Base-by-base conservation (phyloP, 1,284 basidiomycete species). In the Flammula alnicola region DNA sequence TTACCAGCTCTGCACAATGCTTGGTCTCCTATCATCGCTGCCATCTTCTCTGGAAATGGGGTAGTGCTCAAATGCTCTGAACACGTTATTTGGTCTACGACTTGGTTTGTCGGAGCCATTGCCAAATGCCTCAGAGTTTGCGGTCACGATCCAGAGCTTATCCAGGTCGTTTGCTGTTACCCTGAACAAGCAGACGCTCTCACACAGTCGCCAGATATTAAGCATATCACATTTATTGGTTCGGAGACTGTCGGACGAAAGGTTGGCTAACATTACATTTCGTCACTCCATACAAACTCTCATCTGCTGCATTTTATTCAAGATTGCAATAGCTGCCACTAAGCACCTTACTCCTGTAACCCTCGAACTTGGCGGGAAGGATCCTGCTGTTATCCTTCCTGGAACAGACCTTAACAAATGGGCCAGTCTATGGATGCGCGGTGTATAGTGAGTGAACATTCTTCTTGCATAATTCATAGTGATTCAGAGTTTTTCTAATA, bases 61-160 rank as follows among this genome's bases (percentile, higher is more conserved):
- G 77, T 98, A 47, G 86, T 98, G 4, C 74, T 98, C 52, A 99
- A 99, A 69, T 95, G 93, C 61, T 94, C 91, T 0, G 95, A 98
- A 62, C 83, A 93, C 49, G 93, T 96, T 29, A 79, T 92, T 16
- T 98, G 94, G 93, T 93, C 90, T 1, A 82, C 90, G 0, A 77
- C 70, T 30, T 94, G 88, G 84, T 95, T 91, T 58, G 77, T 95
- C 8, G 82, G 83, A 16, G 89, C 84, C 2, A 84, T 96, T 56
- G 78, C 81, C 49, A 78, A 80, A 44, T 91, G 87, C 62, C 73
- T 97, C n/a, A 68, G 73, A 22, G 86, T 77, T 1, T 93, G 91
- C 60, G 92, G 90, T 7, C 82, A 91, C 58, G 80, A 91, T 61
- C 80, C 83, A 1, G 87, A 97, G 41, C 79, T 95, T 23, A 86